These are phyloP conservation scores for Metrosideros polymorpha DNA, from an alignment of 441 rosid species.

Conservation along the genomic window DNA sequence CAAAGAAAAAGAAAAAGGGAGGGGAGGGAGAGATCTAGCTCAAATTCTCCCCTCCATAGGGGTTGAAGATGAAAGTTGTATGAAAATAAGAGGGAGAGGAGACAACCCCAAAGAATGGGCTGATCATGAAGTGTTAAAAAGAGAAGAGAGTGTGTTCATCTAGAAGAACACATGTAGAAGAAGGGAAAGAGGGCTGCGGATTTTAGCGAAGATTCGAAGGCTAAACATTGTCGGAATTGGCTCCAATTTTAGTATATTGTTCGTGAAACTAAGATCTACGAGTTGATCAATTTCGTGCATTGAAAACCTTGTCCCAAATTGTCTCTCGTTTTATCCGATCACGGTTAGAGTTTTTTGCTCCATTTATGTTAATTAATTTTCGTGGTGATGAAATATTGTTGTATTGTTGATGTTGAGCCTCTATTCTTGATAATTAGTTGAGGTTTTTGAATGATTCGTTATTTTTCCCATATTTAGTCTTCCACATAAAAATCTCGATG, in stretches of 20 bases:
- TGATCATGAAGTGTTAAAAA: too few species aligned
- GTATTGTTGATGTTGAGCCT: neutral
- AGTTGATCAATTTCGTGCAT: fast-evolving
- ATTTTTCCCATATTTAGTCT: too few species aligned
- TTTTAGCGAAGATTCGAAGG: neutral
- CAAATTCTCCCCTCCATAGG: too few species aligned
- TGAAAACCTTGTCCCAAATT: fast-evolving
- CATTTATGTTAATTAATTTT: neutral
- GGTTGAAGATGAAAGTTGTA: too few species aligned
- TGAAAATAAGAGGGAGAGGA: too few species aligned
- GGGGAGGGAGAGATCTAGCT: too few species aligned
- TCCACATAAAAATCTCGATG: neutral
- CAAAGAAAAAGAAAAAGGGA: too few species aligned
- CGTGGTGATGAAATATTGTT: neutral
- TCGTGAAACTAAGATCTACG: fast-evolving
- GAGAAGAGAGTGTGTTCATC: too few species aligned
- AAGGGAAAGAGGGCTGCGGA: neutral
- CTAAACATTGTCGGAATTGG: neutral
- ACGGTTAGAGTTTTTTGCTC: fast-evolving
- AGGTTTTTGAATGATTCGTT: too few species aligned
- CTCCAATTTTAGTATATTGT: neutral
- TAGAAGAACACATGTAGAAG: neutral
- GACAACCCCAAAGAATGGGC: too few species aligned
- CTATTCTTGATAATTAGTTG: too few species aligned
- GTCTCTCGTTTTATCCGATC: neutral